phyloP scores from a whole-genome alignment of 306 rosid species.

The Pyrus pyrifolia region DNA sequence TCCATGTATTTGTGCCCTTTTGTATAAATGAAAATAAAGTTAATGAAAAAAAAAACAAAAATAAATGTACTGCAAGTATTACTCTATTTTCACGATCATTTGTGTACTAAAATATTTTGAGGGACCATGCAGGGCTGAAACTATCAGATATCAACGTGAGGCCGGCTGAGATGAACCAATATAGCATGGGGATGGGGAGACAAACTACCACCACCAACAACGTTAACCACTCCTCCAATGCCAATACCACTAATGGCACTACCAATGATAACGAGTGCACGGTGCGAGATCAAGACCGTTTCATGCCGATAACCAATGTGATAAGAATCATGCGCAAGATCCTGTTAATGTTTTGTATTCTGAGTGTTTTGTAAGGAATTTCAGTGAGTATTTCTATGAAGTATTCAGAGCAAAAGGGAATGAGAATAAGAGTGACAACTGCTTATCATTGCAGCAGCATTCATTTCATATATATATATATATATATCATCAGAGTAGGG shows the following conservation, averaged over 20 bases:
- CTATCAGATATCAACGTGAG: conserved; percentile 19
- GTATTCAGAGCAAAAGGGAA: no score
- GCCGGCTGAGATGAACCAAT: conserved; percentile 20
- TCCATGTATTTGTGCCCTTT: no score
- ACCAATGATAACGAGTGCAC: conserved; percentile 52
- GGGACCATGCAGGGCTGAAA: conserved; percentile 34
- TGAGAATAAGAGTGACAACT: no score
- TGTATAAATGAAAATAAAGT: no score
- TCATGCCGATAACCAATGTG: conserved; percentile 92
- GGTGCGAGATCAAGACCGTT: conserved; percentile 78
- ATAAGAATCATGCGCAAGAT: conserved; percentile 85
- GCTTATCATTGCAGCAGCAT: no score
- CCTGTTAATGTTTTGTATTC: background rate
- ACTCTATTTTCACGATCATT: no score
- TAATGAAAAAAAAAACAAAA: no score
- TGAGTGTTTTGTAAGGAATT: no score
- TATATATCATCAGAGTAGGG: no score
- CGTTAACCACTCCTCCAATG: background rate
- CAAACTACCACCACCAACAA: background rate
- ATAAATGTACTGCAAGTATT: no score
- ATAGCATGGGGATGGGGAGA: background rate
- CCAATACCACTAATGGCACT: background rate
- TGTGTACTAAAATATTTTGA: background rate
- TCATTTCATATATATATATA: no score
- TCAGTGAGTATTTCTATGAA: no score